These are phyloP conservation scores for Fusarium albosuccineum DNA, from an alignment of 2,329 filamentous ascomycete species.

Conservation along the genomic window DNA sequence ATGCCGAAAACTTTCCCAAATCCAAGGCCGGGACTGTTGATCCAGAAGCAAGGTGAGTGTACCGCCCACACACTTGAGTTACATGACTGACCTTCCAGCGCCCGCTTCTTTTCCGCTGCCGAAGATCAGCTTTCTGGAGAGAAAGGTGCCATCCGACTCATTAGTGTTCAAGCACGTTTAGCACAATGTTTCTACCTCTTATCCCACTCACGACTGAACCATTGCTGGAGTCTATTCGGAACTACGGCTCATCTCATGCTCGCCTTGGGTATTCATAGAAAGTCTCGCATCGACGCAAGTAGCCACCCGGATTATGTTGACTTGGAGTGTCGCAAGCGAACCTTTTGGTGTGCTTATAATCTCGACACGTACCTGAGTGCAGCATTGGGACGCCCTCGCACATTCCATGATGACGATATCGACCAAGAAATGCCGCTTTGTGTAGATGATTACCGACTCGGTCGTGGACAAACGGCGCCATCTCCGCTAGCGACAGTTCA, in stretches of 20 bases:
- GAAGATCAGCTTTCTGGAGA: slow-evolving; percentile 54
- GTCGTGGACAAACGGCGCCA: slow-evolving; percentile 30
- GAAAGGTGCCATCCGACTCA: slow-evolving; percentile 52
- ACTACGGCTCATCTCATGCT: slow-evolving; percentile 52
- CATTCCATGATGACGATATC: slow-evolving; percentile 75
- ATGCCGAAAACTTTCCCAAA: slow-evolving; percentile 58
- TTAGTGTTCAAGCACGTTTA: slow-evolving; percentile 56
- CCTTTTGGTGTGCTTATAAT: slow-evolving; percentile 75
- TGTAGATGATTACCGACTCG: slow-evolving; percentile 66
- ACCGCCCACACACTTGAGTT: no score
- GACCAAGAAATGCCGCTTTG: slow-evolving; percentile 69
- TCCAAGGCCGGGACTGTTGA: slow-evolving; percentile 30
- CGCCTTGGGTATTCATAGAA: slow-evolving; percentile 56
- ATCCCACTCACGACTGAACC: slow-evolving; percentile 58
- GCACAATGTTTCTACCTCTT: slow-evolving; percentile 58
- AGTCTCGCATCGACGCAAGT: slow-evolving; percentile 30
- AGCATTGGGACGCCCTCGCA: slow-evolving; percentile 70
- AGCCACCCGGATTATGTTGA: slow-evolving; percentile 45
- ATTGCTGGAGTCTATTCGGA: slow-evolving; percentile 59
- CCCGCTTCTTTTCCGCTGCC: slow-evolving; percentile 50
- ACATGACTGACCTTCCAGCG: slow-evolving; percentile 32
- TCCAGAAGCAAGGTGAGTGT: neutral
- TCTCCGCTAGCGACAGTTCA: slow-evolving; percentile 2
- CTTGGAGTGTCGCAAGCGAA: slow-evolving; percentile 55
- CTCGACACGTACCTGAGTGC: slow-evolving; percentile 75